Base-by-base conservation (phyloP, 2,329 filamentous ascomycete species). In the Juglanconis juglandina region DNA sequence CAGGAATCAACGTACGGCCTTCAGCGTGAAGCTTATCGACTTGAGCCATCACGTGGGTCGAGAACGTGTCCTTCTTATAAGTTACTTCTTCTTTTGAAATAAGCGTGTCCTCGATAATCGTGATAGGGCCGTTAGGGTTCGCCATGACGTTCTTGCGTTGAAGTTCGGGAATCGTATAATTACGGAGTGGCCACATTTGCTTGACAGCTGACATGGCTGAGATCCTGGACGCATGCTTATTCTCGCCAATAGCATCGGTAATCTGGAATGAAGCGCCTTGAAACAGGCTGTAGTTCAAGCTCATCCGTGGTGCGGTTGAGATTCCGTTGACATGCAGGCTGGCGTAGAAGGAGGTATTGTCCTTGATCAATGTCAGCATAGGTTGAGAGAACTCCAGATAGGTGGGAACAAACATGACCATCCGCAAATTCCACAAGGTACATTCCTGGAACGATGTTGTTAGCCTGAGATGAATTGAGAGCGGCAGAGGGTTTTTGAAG, bases 11-110 rank as follows among this genome's bases (percentile, higher is more conserved):
- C 55, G 34, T 50, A 58, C 55, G 69, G 7, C 79, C 78, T 37
- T 72, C 68, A 4, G 70, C 73, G 11, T 75, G 76, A n/a, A 81
- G 70, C 58, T 70, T 71, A 62, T 77, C 72, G 9, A 77, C 72
- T 50, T 74, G 71, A 8, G 70, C 69, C 69, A 73, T 71, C 48
- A 71, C 57, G 55, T 75, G 71, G 1, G 68, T 63, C 6, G 63
- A 59, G 49, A 65, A 66, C 1, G 58, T 62, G 59, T 65, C 54
- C 3, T 59, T 56, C 17, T 30, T 33, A 48, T 6, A n/a, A 24
- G 24, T 24, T 4, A 1, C 5, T 7, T 44, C 41, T n/a, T 13
- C 42, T 8, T 48, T 24, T 6, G 9, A 7, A 10, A 11, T 6
- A 13, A 24, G 7, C 24, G 11, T 48, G 30, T 52, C 33, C 5